Evolutionary conservation across 139 green algal genomes (phyloP), one percentile per base, ranked within the genome.

Genomic region (Chlamydomonas applanata): DNA sequence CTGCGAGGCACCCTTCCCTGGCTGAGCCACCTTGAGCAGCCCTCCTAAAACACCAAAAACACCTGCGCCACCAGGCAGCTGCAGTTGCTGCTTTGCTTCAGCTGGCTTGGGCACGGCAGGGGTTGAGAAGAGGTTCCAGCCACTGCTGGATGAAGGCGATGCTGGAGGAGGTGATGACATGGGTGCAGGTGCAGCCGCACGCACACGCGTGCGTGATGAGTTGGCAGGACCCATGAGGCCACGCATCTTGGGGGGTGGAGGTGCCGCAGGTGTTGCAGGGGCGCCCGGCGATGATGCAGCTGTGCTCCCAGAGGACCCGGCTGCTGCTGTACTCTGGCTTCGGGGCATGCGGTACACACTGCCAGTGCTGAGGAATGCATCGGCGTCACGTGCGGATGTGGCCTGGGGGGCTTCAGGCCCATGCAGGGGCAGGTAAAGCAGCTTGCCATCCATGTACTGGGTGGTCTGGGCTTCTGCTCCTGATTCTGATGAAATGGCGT

Each of bases 191-290:
- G 25, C 59, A 35, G 59, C 14, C 54, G 16, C 54, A 56, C 14
- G 46, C 29, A 17, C 11, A 19, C 59, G 59, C 4, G 25, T 36
- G 4, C 20, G 29, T 34, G 59, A 66, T 19, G n/a, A 3, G 25
- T 11, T 49, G 40, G 40, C 7, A 19, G 40, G 40, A 49, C 59
- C 59, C 59, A 40, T 66, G 25, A 66, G 59, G 3, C 59, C 59
- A 19, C 59, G 59, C 59, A 66, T 66, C 59, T 66, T 66, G 27
- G 59, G 20, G 16, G 59, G n/a, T 35, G n/a, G 20, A 35, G n/a
- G 20, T 36, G 27, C 59, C 40, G 7, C 7, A 7, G 11, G 40
- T 49, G n/a, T n/a, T n/a, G n/a, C n/a, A n/a, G n/a, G n/a, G n/a
- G n/a, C n/a, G n/a, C 40, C 40, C 7, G 40, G 40, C 40, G 40